Base-by-base conservation (phyloP, 495 filamentous ascomycete genomes). In the Tricharina praecox region DNA sequence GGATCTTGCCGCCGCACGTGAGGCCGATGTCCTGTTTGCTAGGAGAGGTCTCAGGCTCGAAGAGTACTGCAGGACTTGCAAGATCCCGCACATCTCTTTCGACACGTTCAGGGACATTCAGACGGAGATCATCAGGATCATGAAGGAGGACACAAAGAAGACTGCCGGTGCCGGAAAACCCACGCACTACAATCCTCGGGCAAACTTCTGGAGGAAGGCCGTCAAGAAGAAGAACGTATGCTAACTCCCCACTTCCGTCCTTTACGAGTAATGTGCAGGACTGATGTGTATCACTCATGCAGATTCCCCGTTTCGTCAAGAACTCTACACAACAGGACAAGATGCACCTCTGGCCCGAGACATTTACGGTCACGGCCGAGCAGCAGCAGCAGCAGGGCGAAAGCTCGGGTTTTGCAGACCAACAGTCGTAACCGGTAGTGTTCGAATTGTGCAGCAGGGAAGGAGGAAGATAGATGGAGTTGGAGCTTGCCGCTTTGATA, bases 21-120 rank as follows among this genome's bases (percentile, higher is more conserved):
- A 85, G 51, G 81, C 81, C 9, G 81, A 85, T 58, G 78, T 85
- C 0, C 71, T 85, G 24, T 86, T 86, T 53, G 79, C 81, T 3
- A 69, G 79, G 1, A 68, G 70, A 20, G 79, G 79, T 3, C 64
- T 85, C n/a, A 63, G 74, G 1, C 66, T 82, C 1, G 80, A 83
- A 59, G 74, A 81, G 58, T 78, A 82, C 62, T 85, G 80, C 60
- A 56, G 67, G 19, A 77, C 81, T 51, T 67, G 81, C 58, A 64
- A 68, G 19, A 77, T 83, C 39, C 23, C 70, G 4, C 78, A 78
- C 59, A 75, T 73, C 23, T 63, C 75, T 0, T 82, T 78, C 55
- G 74, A 81, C 50, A 78, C 72, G 0, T 82, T 83, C 54, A 65
- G 72, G 10, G 79, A 80, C 61, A 74, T 85, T 54, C 74, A 81